Conservation (phyloP, 345 rosid species). For the Populus alba region DNA sequence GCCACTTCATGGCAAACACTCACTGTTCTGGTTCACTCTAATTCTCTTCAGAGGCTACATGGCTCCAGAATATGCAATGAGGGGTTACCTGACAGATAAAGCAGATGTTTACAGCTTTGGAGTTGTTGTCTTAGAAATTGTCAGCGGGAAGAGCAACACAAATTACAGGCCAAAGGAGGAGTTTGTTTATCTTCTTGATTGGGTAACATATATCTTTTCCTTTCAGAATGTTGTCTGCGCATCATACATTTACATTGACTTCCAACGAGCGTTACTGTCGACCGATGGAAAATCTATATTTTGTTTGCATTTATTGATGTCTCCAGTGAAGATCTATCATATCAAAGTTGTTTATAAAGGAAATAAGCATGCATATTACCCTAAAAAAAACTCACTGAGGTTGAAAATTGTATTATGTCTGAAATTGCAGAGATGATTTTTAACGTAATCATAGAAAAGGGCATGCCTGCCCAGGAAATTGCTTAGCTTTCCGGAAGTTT, state of each 20-base stretch:
- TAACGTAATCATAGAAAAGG: too few species aligned
- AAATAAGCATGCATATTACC: neutral
- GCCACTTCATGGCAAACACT: neutral
- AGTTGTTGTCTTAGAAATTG: conserved; percentile 70
- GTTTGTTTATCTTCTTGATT: conserved; percentile 90
- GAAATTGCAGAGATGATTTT: too few species aligned
- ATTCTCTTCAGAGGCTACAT: conserved; percentile 67
- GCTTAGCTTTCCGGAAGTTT: too few species aligned
- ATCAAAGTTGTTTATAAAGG: too few species aligned
- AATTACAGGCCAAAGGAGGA: conserved; percentile 95
- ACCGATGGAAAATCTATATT: neutral
- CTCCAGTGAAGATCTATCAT: too few species aligned
- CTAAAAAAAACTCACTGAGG: too few species aligned
- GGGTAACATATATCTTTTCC: conserved; percentile 39
- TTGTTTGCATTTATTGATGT: neutral
- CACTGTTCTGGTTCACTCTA: neutral
- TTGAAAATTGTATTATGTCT: too few species aligned
- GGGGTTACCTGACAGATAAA: conserved; percentile 93
- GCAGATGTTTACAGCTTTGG: conserved; percentile 95
- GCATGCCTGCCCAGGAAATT: too few species aligned
- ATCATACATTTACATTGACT: neutral
- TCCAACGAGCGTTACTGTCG: neutral
- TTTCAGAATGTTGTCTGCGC: neutral
- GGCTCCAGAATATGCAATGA: conserved; percentile 99
- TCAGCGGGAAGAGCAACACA: conserved; percentile 93